Conservation (phyloP, 2,329 filamentous ascomycete species). For the Colletotrichum phormii region DNA sequence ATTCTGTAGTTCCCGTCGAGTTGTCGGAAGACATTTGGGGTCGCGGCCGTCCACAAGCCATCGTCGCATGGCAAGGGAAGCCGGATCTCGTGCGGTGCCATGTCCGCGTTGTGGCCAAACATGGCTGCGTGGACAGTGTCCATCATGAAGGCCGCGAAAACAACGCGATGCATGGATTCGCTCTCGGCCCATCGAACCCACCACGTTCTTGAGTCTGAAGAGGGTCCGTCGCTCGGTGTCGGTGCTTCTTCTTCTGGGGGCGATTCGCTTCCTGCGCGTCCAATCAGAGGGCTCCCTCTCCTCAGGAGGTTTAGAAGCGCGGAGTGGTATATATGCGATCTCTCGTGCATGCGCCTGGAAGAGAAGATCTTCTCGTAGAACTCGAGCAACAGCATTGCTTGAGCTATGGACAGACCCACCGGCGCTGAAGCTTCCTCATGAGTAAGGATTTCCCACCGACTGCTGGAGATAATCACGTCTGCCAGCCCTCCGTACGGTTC, state of each 20-base stretch:
- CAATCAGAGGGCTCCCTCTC: conserved; percentile 86
- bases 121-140: conserved; percentile 91
- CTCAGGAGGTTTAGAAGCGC: conserved; percentile 88
- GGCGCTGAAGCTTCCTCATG: conserved; percentile 85
- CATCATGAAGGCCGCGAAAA: conserved; percentile 90
- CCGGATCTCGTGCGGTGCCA: conserved; percentile 91
- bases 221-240: conserved; percentile 34
- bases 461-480: conserved; percentile 74
- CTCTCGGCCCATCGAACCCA: conserved; percentile 92
- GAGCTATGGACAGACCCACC: conserved; percentile 88
- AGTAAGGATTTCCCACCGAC: conserved; percentile 87
- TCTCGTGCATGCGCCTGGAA: conserved; percentile 83
- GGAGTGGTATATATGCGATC: conserved; percentile 90
- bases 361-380: conserved; percentile 95
- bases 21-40: conserved; percentile 79
- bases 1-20: conserved; percentile 81
- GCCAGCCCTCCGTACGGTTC: conserved; percentile 60
- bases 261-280: conserved; percentile 81
- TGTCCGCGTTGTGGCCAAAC: conserved; percentile 90
- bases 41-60: conserved; percentile 84
- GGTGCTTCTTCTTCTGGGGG: conserved; percentile 71
- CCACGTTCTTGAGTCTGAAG: conserved; percentile 62
- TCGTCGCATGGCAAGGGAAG: conserved; percentile 90
- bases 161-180: conserved; percentile 86
- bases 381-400: conserved; percentile 84